phyloP scores from a whole-genome alignment of 176 grass and related monocot species.

The Calamus simplicifolius region DNA sequence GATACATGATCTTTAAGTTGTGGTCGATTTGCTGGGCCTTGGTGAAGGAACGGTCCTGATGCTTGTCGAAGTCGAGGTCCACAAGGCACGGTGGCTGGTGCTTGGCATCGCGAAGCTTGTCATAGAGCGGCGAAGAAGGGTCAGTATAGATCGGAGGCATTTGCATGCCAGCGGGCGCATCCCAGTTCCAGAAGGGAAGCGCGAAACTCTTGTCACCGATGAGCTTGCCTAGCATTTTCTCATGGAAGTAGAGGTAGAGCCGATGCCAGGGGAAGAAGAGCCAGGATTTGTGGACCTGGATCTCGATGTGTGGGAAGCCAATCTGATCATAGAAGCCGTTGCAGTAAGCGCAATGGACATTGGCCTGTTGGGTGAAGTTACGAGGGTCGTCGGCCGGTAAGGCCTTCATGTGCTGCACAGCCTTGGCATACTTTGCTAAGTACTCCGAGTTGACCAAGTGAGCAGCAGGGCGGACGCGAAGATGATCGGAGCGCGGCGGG shows the following conservation, averaged over 20 bases:
- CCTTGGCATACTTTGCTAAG: conserved; percentile 47
- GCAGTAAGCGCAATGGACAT: conserved; percentile 56
- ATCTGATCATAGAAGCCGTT: conserved; percentile 45
- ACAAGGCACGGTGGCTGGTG: conserved; percentile 43
- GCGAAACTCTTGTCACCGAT: conserved; percentile 69
- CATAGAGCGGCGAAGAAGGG: conserved; percentile 32
- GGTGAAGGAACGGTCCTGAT: conserved; percentile 19
- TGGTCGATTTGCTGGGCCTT: conserved; percentile 25
- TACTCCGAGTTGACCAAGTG: conserved; percentile 35
- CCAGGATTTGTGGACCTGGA: conserved; percentile 58
- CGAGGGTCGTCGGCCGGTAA: conserved; percentile 67
- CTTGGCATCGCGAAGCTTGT: conserved; percentile 25
- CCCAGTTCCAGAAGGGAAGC: conserved; percentile 89
- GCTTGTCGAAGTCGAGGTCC: conserved; percentile 38
- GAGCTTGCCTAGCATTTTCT: conserved; percentile 63
- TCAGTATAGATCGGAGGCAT: conserved; percentile 46
- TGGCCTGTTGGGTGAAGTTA: conserved; percentile 64
- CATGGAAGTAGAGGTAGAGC: conserved; percentile 57
- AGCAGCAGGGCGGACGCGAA: conserved; percentile 61
- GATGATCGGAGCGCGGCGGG: conserved; percentile 17
- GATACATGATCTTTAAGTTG: conserved; percentile 70
- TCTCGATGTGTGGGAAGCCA: conserved; percentile 36
- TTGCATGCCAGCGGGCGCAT: conserved; percentile 50
- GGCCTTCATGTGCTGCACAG: conserved; percentile 50
- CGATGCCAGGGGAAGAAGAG: conserved; percentile 82